Percentiles rank a stretch among this genome's conserved stretches.
Conservation (phyloP, 495 filamentous ascomycete genomes). For the Penicillium antarcticum region DNA sequence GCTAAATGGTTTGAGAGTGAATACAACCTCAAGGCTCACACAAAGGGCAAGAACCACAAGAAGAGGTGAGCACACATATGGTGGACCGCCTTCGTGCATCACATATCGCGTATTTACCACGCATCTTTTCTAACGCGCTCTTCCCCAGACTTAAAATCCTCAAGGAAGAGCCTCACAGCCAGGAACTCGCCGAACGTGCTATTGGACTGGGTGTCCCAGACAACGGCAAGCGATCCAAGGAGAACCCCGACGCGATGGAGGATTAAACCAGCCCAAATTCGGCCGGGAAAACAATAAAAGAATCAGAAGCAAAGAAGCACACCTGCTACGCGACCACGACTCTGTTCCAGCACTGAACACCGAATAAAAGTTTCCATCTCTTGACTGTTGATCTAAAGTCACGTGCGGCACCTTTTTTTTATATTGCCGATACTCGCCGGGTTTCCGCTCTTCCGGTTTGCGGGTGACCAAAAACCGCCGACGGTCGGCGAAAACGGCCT, state of each 20-base stretch:
- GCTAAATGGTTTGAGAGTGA: conserved; percentile 95
- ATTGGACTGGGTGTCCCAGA: conserved; percentile 61
- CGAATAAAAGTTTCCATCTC: conserved; percentile 6
- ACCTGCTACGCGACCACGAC: conserved; percentile 10
- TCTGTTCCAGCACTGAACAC: conserved; percentile 1
- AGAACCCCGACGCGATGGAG: conserved; percentile 33
- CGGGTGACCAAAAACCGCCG: conserved; percentile 30
- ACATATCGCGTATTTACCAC: neutral
- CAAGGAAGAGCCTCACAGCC: conserved; percentile 77
- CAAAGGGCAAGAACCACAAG: conserved; percentile 88
- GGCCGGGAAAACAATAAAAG: conserved; percentile 5
- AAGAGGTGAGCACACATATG: conserved; percentile 57
- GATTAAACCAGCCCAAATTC: conserved; percentile 16
- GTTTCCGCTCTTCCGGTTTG: conserved; percentile 27
- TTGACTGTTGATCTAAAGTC: conserved; percentile 8
- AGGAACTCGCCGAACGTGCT: conserved; percentile 81
- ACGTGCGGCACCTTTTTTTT: conserved; percentile 20
- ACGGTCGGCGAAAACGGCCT: conserved; percentile 23
- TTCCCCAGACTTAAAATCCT: conserved; percentile 64
- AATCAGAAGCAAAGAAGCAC: neutral
- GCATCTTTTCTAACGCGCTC: neutral
- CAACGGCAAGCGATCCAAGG: conserved; percentile 48
- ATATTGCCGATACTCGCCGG: conserved; percentile 37
- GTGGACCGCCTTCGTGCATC: no score
- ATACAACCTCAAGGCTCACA: conserved; percentile 68